Conservation (phyloP, 768 basidiomycete species). For the Leccinum boreale region DNA sequence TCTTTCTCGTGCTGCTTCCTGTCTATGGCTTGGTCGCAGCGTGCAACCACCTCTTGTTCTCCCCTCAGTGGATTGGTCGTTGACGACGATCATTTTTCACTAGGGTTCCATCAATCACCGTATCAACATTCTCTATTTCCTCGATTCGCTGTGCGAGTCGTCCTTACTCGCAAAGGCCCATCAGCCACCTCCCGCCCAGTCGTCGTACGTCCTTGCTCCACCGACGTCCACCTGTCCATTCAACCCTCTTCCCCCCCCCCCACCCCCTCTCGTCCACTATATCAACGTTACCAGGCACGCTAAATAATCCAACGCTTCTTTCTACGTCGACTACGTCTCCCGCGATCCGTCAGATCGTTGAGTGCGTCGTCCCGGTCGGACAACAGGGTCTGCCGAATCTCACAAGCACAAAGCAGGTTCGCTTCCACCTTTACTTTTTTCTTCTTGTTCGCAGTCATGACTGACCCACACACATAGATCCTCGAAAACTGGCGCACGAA, state of each 20-base stretch:
- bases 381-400: conserved; percentile 85
- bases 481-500: conserved; percentile 88
- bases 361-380: conserved; percentile 81
- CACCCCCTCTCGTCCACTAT: background rate
- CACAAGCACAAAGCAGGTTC: conserved; percentile 81
- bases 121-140: conserved; percentile 92
- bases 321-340: conserved; percentile 75
- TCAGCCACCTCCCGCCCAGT: conserved; percentile 17
- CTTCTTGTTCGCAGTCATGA: background rate
- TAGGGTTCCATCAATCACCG: conserved; percentile 84
- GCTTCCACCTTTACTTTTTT: conserved; percentile 9
- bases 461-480: conserved; percentile 26
- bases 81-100: background rate
- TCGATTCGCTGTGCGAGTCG: conserved; percentile 84
- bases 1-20: background rate
- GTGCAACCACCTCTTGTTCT: background rate
- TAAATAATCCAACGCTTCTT: conserved; percentile 28
- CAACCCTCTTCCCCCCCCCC: too few relatives aligned
- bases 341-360: conserved; percentile 80
- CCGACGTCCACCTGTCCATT: too few relatives aligned
- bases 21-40: background rate
- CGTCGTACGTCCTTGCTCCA: background rate
- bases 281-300: conserved; percentile 20
- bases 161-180: conserved; percentile 67
- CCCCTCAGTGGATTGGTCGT: background rate